Evolutionary conservation across 2,329 filamentous ascomycete species (phyloP), one percentile per base, ranked within the genome.

Genomic region (Ascochyta pisi): DNA sequence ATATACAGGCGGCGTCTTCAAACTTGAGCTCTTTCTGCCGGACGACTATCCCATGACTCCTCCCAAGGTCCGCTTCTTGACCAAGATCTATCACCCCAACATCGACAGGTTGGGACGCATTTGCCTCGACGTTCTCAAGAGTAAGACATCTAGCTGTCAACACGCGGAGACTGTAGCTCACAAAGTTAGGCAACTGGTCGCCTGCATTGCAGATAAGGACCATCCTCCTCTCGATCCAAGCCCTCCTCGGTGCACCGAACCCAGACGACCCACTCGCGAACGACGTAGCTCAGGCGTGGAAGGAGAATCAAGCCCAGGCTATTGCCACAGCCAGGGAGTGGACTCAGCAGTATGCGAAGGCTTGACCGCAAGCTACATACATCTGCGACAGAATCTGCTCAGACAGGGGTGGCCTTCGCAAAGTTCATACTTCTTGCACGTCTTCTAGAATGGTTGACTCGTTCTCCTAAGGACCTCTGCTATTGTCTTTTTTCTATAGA

Each of bases 41-140:
- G 95, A 99, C 73, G 95, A 99, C 81, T 99, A 99, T 76, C 95
- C 95, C 38, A 99, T 99, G 95, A 96, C 92, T 31, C 94, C 95
- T 50, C 95, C 95, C 41, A 97, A 97, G 83, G 97, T 99, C 73
- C 91, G 95, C 51, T 99, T 99, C 79, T 83, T 99, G 47, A 99
- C 96, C 68, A 97, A 96, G 81, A 98, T 99, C 77, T 99, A 98
- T 79, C 96, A 99, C 77, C 95, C 95, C 48, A 99, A 99, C 76
- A 97, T 99, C 67, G 95, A 99, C 77, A 96, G 96, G 79, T 86
- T 99, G 2, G 95, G 95, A 58, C 90, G 95, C 58, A 99, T 99
- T 78, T 99, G 96, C 75, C 81, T 99, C 45, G 95, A 99, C 75
- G 95, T 99, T 31, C 81, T 99, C 54, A 99, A 99, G 83, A 96